Evolutionary conservation across 2,329 filamentous ascomycete species (phyloP), one percentile per base, ranked within the genome.

Genomic region (Annulohypoxylon truncatum): DNA sequence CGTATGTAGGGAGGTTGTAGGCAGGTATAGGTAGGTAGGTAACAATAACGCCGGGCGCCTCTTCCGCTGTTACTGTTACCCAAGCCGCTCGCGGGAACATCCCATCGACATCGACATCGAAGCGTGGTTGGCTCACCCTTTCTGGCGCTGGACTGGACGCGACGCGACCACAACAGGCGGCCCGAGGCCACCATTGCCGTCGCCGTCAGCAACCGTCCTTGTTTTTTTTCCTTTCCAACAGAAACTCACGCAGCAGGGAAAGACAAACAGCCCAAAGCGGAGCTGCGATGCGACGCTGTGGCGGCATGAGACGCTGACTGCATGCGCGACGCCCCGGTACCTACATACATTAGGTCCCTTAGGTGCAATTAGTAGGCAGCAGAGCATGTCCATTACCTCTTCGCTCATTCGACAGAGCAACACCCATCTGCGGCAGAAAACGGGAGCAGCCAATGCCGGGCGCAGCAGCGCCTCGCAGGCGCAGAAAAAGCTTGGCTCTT

Each of bases 261-360:
- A 28, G 46, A 47, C 28, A 28, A n/a, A 15, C 6, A 31, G 22
- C 38, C 48, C 47, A 29, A 47, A 47, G 12, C 22, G 29, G 29
- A 15, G 15, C 64, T 59, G 60, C 61, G 53, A 52, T 67, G 52
- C 65, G 53, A 67, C 56, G 55, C 52, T 67, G 64, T 60, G 55
- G 55, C 64, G 64, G 64, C 51, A 62, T 67, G 60, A 38, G 56
- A 67, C 55, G 65, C 65, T 67, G 65, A 67, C 65, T 60, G 65
- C 65, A 64, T 67, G 50, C 28, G 35, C 31, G 15, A 18, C 18
- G 29, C 44, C 44, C 44, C 44, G 44, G 44, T 48, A 48, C 44
- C 44, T 48, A 48, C 44, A 48, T 48, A 48, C 24, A 46, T 46
- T 42, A 42, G 38, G 38, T 42, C 38, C 38, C 38, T 42, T 42